Percentiles rank a stretch among this genome's conserved stretches.
phyloP scores from a whole-genome alignment of 129 eudicot genomes.

The Scalesia atractyloides region DNA sequence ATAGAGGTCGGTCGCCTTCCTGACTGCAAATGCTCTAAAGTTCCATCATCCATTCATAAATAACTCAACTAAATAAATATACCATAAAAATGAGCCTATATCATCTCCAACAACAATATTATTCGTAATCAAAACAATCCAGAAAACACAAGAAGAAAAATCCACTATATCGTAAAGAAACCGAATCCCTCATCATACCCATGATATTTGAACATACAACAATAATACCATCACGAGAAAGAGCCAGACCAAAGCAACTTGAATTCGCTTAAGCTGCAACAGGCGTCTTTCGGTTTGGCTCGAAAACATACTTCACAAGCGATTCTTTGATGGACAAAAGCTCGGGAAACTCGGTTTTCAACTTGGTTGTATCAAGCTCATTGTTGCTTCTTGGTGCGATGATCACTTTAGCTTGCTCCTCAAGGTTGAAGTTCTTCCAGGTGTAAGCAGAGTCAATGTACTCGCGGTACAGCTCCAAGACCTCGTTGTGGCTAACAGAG shows the following conservation, averaged over 20 bases:
- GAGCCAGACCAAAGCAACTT: not conserved
- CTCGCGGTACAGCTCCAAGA: conserved; percentile 49
- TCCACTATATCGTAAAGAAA: conserved; percentile 15
- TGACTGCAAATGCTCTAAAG: too few relatives aligned
- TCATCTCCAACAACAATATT: conserved; percentile 24
- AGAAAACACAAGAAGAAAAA: not conserved
- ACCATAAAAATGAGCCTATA: conserved; percentile 7
- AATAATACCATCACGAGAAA: not conserved
- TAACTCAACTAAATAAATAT: not conserved
- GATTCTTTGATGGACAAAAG: conserved; percentile 50
- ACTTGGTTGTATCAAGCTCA: conserved; percentile 55
- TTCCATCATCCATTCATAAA: too few relatives aligned
- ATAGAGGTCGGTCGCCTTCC: too few relatives aligned
- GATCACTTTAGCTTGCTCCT: conserved; percentile 53
- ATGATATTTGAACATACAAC: conserved; percentile 5
- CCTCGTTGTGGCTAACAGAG: conserved; percentile 53
- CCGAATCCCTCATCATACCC: conserved; percentile 19
- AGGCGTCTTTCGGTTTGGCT: conserved; percentile 44
- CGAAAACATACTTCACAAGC: conserved; percentile 48
- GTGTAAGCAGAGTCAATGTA: conserved; percentile 39
- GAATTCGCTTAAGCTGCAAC: conserved; percentile 19
- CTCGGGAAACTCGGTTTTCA: conserved; percentile 53
- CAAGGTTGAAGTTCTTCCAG: conserved; percentile 53
- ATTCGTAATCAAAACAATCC: conserved; percentile 20
- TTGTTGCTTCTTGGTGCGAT: conserved; percentile 52